Base-by-base conservation (phyloP, 768 basidiomycete genomes). In the Lanmaoa rubissima region DNA sequence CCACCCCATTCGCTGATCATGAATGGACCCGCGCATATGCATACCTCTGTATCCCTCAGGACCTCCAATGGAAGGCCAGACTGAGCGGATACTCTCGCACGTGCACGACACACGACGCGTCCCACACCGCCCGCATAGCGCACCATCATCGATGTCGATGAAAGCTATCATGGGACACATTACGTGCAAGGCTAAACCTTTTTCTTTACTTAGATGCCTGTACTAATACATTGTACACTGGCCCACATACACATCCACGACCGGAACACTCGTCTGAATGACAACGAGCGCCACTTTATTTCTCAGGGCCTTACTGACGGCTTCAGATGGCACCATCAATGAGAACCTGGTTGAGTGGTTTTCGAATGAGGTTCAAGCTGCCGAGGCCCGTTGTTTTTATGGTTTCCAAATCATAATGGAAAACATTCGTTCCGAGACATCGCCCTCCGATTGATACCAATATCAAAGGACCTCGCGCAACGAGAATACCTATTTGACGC, bases 1-100 rank as follows among this genome's bases (percentile, higher is more conserved):
- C 38, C 19, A 41, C 10, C n/a, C 42, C 45, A 14, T 12, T 26
- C 44, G 32, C 39, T 36, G 55, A 47, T 56, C 50, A 35, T 24
- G 11, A 45, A 34, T 36, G n/a, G 24, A 28, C 32, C 45, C 6
- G 4, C 34, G 14, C 24, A 34, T 34, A n/a, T n/a, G 17, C 21
- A 31, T 50, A 35, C 34, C 42, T 36, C 26, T 9, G 26, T 36
- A 92, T 66, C 51, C 55, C 49, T 47, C 43, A 39, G 26, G 36
- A 35, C 54, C 21, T 14, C 34, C 21, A 55, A 49, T 39, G 47
- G 12, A 48, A 54, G 57, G 46, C 53, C 46, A 42, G 39, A 51
- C 52, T 36, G 49, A 54, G 44, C 10, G 24, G 47, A 41, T 42
- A n/a, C 42, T 4, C n/a, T 31, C 52, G 9, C n/a, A 45, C 24